Percentiles rank a stretch among this genome's conserved stretches.
Conservation (phyloP, 2,329 filamentous ascomycete species). For the Mycosphaerella arachidis region DNA sequence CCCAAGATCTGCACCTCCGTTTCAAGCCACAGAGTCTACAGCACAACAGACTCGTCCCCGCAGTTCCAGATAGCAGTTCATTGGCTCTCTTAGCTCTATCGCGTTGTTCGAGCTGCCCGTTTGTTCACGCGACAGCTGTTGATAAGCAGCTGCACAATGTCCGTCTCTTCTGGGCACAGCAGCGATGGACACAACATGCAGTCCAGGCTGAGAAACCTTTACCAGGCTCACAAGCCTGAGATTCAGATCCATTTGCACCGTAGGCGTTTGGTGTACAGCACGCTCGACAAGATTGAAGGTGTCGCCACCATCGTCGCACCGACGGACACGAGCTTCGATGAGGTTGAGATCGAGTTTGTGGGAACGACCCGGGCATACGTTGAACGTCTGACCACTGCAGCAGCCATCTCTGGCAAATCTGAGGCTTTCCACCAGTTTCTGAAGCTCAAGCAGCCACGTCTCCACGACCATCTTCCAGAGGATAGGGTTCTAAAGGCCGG, state of each 20-base stretch:
- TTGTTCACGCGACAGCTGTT: constrained; percentile 5
- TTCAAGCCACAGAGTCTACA: constrained; percentile 1
- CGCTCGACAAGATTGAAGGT: constrained; percentile 55
- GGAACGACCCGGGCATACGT: constrained; percentile 51
- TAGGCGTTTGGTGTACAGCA: constrained; percentile 48
- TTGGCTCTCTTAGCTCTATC: constrained; percentile 4
- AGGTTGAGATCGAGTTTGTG: constrained; percentile 55
- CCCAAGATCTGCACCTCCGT: not conserved
- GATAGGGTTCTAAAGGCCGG: constrained; percentile 53
- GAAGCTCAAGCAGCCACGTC: constrained; percentile 57
- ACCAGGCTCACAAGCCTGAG: constrained; percentile 34
- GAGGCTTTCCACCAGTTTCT: constrained; percentile 59
- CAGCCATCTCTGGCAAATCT: constrained; percentile 50
- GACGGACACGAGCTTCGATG: constrained; percentile 54
- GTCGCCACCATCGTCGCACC: constrained; percentile 47
- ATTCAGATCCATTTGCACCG: constrained; percentile 42
- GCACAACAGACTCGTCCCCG: constrained; percentile 1
- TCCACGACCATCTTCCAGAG: constrained; percentile 49
- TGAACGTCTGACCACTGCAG: constrained; percentile 50
- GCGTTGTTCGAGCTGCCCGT: constrained; percentile 2
- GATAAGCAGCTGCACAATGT: constrained; percentile 11
- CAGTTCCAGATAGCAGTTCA: not conserved
- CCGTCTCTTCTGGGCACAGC: constrained; percentile 5
- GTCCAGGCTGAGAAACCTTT: constrained; percentile 23
- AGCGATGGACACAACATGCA: constrained; percentile 22